phyloP scores from a whole-genome alignment of 306 rosid species.

The Cyclanthera cordifolia region DNA sequence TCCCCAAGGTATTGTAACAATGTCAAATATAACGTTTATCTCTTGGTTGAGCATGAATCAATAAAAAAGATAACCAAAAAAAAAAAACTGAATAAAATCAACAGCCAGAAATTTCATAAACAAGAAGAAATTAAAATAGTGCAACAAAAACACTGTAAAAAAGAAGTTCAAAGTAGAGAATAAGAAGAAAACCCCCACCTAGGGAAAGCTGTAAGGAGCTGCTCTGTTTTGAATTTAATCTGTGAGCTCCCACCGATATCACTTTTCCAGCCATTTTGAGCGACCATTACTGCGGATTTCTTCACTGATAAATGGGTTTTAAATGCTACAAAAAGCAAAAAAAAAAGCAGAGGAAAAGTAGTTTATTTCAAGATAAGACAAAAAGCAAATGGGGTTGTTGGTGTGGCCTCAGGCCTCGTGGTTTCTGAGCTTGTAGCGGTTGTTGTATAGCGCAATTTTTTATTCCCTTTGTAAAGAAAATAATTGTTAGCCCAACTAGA shows the following conservation, averaged over 20 bases:
- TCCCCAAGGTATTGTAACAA: not conserved
- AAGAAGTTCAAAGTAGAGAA: not conserved
- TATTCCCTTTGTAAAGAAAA: too few relatives aligned
- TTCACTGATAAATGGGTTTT: not conserved
- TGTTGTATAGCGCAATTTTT: not conserved
- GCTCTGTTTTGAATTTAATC: slow-evolving; percentile 33
- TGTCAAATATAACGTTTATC: not conserved
- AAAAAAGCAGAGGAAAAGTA: not conserved
- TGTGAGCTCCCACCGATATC: too few relatives aligned
- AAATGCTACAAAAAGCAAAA: not conserved
- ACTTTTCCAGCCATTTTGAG: slow-evolving; percentile 36
- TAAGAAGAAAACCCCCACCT: slow-evolving; percentile 27
- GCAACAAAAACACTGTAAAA: not conserved
- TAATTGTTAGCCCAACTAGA: too few relatives aligned
- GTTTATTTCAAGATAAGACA: not conserved
- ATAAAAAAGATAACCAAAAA: not conserved
- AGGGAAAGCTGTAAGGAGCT: slow-evolving; percentile 29
- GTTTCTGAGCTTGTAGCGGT: not conserved
- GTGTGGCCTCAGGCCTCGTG: not conserved
- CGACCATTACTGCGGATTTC: not conserved
- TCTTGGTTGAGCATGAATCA: not conserved
- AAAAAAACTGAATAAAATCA: not conserved
- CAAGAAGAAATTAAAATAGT: not conserved
- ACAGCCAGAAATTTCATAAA: not conserved
- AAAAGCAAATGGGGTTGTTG: not conserved